Base-by-base conservation (phyloP, 352 stramenopile genomes). In the Blastocystis sp. region DNA sequence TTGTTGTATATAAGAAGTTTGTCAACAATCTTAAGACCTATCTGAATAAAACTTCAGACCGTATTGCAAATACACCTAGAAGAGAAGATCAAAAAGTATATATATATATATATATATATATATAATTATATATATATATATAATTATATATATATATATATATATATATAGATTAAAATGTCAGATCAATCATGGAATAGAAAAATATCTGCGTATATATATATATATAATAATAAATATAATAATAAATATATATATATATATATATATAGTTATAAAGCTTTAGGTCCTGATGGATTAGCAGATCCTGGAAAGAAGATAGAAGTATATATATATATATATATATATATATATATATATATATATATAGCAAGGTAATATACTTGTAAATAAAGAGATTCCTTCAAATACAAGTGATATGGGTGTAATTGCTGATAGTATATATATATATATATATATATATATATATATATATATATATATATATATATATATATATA, bases 321-420 rank as follows among this genome's bases (percentile, higher is more conserved):
- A 4, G 25, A 65, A 1, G n/a, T n/a, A n/a, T n/a, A n/a, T n/a
- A n/a, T n/a, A n/a, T n/a, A n/a, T n/a, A n/a, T n/a, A n/a, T n/a
- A n/a, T n/a, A n/a, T n/a, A n/a, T n/a, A n/a, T n/a, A n/a, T n/a
- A n/a, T n/a, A n/a, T n/a, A n/a, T n/a, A n/a, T n/a, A n/a, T n/a
- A n/a, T n/a, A n/a, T n/a, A n/a, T n/a, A n/a, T 71, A 83, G 10
- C 72, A 82, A 68, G 87, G 86, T 13, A 77, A 79, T 19, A 88
- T 96, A 52, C 84, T 98, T 75, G 84, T 99, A 35, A 97, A 97
- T 74, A 96, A 96, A 69, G 80, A 95, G 67, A 83, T 86, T 43
- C 91, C 92, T 0, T 80, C 75, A 23, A 86, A 95, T 69, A 93
- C 86, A 25, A 71, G 73, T 21, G 84, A 83, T 52, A 58, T n/a